Percentiles rank a stretch among this genome's conserved stretches.
phyloP scores from a whole-genome alignment of 306 rosid species.

The Quercus wislizeni region DNA sequence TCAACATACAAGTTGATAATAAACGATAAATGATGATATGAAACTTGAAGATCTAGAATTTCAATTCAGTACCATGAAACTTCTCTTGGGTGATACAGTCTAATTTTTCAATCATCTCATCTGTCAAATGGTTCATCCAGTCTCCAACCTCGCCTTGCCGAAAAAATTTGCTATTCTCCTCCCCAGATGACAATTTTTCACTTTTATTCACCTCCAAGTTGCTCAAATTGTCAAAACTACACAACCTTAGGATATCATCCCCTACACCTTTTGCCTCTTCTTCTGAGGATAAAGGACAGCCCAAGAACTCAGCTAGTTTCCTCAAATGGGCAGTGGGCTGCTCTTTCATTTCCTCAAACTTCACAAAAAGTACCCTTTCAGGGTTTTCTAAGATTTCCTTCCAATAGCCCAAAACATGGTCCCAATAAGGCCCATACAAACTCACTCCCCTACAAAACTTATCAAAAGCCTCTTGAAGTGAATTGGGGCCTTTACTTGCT shows the following conservation, averaged over 20 bases:
- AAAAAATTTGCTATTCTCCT: constrained; percentile 13
- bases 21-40: neutral
- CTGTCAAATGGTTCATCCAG: constrained; percentile 23
- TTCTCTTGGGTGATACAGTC: constrained; percentile 8
- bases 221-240: constrained; percentile 35
- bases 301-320: constrained; percentile 30
- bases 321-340: constrained; percentile 6
- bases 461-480: constrained; percentile 21
- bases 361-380: constrained; percentile 11
- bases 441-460: constrained; percentile 24
- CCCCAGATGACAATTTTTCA: constrained; percentile 17
- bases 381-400: constrained; percentile 22
- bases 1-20: neutral
- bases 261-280: constrained; percentile 25
- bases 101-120: constrained; percentile 16
- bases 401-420: constrained; percentile 30
- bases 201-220: constrained; percentile 38
- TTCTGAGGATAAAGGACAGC: constrained; percentile 28
- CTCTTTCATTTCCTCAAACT: constrained; percentile 29
- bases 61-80: constrained; percentile 10
- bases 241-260: constrained; percentile 22
- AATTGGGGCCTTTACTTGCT: neutral
- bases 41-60: neutral
- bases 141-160: constrained; percentile 32
- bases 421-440: constrained; percentile 27